A percentile compares a stretch with the other conserved stretches of the same genome.
Evolutionary conservation across 768 basidiomycete genomes (phyloP).

Genomic region (Mycena crocata): DNA sequence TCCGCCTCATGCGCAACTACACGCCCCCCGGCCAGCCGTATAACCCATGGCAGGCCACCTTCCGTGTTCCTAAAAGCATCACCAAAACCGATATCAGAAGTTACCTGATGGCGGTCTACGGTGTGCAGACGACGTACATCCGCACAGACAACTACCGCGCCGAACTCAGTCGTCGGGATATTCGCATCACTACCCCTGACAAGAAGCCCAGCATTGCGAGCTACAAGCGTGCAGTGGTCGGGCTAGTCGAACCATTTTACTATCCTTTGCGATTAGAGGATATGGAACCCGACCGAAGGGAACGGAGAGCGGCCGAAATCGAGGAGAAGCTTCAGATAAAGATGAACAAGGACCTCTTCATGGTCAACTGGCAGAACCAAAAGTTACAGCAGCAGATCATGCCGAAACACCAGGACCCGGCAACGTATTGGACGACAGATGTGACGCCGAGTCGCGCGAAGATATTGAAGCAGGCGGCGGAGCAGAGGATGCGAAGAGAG

Average conservation of each 20-base stretch:
- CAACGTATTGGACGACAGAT: constrained; percentile 28
- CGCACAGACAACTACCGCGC: constrained; percentile 93
- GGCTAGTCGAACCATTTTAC: constrained; percentile 93
- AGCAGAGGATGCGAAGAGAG: constrained; percentile 23
- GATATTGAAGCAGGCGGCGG: constrained; percentile 27
- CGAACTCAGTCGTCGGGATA: constrained; percentile 52
- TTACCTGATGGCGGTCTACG: constrained; percentile 87
- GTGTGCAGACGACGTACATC: constrained; percentile 91
- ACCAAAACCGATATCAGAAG: constrained; percentile 94
- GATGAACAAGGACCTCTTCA: constrained; percentile 48
- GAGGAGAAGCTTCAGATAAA: constrained; percentile 70
- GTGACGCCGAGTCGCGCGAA: constrained; percentile 28
- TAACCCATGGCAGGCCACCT: constrained; percentile 95
- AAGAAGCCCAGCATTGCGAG: constrained; percentile 50
- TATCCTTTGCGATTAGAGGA: constrained; percentile 87
- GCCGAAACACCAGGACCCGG: constrained; percentile 37
- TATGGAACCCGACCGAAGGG: constrained; percentile 69
- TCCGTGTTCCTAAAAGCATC: constrained; percentile 88
- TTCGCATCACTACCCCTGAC: constrained; percentile 48
- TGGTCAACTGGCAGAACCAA: constrained; percentile 50
- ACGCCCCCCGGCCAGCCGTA: constrained; percentile 83
- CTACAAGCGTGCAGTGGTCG: constrained; percentile 94
- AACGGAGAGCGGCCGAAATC: constrained; percentile 68
- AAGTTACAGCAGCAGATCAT: constrained; percentile 52
- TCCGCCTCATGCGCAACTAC: constrained; percentile 86